These are phyloP conservation scores for Lithohypha guttulata DNA, from an alignment of 2,329 filamentous ascomycete species.

Conservation along the genomic window DNA sequence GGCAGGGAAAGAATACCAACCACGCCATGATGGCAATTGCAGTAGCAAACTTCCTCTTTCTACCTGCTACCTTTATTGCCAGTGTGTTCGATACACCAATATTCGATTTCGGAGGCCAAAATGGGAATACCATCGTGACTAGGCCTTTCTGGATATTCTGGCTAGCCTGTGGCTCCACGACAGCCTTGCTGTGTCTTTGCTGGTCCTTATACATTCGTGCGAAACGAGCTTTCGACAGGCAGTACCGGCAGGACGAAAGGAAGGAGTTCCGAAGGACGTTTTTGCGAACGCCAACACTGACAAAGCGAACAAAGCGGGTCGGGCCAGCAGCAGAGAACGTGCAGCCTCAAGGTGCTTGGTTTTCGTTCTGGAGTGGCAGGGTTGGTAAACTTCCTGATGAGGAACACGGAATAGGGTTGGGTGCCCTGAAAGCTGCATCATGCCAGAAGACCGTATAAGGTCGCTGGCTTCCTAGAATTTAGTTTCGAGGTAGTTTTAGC, in stretches of 20 bases:
- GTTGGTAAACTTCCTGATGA: too few relatives aligned
- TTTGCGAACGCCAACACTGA: slow-evolving; percentile 3
- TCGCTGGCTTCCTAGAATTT: too few relatives aligned
- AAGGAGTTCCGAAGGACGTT: slow-evolving; percentile 11
- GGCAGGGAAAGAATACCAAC: slow-evolving; percentile 16
- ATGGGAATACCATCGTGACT: slow-evolving; percentile 10
- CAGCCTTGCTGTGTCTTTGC: slow-evolving; percentile 6
- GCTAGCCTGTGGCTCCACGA: slow-evolving; percentile 12
- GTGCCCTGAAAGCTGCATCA: too few relatives aligned
- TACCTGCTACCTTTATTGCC: slow-evolving; percentile 17
- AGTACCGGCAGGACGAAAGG: slow-evolving; percentile 10
- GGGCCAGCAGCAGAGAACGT: not conserved
- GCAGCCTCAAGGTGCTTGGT: too few relatives aligned
- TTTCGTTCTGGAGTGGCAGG: too few relatives aligned
- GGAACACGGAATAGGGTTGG: too few relatives aligned
- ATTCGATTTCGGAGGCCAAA: slow-evolving; percentile 11
- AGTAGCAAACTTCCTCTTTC: slow-evolving; percentile 14
- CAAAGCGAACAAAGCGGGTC: not conserved
- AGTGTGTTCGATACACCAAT: slow-evolving; percentile 19
- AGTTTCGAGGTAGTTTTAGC: too few relatives aligned
- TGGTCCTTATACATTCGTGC: slow-evolving; percentile 14
- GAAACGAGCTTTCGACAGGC: slow-evolving; percentile 7
- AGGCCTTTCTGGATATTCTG: slow-evolving; percentile 14
- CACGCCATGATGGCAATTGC: slow-evolving; percentile 17
- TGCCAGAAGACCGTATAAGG: too few relatives aligned